These are phyloP conservation scores for Tylopilus vinaceipallidus DNA, from an alignment of 768 basidiomycete species.

Conservation along the genomic window DNA sequence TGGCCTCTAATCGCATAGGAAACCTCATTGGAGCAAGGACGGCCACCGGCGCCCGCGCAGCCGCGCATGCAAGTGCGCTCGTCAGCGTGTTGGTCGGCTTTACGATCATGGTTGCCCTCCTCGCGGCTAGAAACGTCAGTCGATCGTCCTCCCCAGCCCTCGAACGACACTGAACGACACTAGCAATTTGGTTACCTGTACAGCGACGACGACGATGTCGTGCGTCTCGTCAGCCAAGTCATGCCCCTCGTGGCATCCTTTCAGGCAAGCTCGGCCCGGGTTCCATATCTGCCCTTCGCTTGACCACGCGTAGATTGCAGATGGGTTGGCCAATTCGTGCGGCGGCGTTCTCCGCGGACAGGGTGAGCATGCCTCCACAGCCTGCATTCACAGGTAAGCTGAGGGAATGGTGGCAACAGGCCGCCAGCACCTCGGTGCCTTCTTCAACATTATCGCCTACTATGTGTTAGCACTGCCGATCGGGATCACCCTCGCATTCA, in stretches of 20 bases:
- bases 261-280: constrained; percentile 33
- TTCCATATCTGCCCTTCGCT: neutral
- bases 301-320: constrained; percentile 40
- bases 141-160: neutral
- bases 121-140: constrained; percentile 56
- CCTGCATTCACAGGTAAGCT: neutral
- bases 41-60: constrained; percentile 49
- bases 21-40: constrained; percentile 65
- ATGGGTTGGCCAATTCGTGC: constrained; percentile 51
- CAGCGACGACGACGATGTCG: constrained; percentile 61
- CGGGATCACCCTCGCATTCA: constrained; percentile 51
- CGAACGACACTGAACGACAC: neutral
- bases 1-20: constrained; percentile 70
- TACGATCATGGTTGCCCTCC: constrained; percentile 56
- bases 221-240: constrained; percentile 43
- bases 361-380: constrained; percentile 24
- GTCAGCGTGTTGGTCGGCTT: constrained; percentile 59
- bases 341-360: constrained; percentile 50
- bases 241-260: constrained; percentile 57
- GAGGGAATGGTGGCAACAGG: constrained; percentile 25
- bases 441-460: constrained; percentile 70
- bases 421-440: constrained; percentile 68
- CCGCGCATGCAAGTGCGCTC: constrained; percentile 62
- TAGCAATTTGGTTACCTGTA: constrained; percentile 65
- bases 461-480: constrained; percentile 53